phyloP scores from a whole-genome alignment of 257 asterid genomes.

The Schizonepeta tenuifolia region DNA sequence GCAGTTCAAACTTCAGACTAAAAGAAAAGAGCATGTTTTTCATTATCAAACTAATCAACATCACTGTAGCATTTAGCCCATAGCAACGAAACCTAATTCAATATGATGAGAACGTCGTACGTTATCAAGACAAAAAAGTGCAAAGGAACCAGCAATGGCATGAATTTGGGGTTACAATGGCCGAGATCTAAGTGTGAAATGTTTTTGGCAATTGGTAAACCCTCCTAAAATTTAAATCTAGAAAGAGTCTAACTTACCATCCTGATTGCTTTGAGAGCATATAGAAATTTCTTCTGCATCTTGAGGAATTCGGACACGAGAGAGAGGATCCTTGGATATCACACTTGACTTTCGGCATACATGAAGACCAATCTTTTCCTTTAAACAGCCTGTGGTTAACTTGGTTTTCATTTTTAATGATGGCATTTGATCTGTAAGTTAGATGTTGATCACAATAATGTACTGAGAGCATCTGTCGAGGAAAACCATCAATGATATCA shows the following conservation, averaged over 20 bases:
- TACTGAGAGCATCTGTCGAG: conserved; percentile 43
- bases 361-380: conserved; percentile 71
- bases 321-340: conserved; percentile 76
- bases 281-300: conserved; percentile 44
- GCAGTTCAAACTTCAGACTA: conserved; percentile 6
- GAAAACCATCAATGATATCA: conserved; percentile 40
- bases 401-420: conserved; percentile 83
- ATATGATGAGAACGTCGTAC: background rate
- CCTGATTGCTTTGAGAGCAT: conserved; percentile 46
- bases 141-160: conserved; percentile 13
- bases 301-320: conserved; percentile 53
- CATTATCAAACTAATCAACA: background rate
- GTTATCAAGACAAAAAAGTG: background rate
- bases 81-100: background rate
- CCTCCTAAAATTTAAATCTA: conserved; percentile 10
- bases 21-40: background rate
- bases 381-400: conserved; percentile 54
- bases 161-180: background rate
- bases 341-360: conserved; percentile 71
- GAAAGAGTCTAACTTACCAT: conserved; percentile 50
- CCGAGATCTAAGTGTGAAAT: background rate
- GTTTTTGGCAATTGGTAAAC: background rate
- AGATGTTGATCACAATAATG: conserved; percentile 43
- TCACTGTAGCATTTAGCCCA: background rate
- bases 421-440: conserved; percentile 74